Conservation (phyloP, 495 filamentous ascomycete species). For the Physcia stellaris region DNA sequence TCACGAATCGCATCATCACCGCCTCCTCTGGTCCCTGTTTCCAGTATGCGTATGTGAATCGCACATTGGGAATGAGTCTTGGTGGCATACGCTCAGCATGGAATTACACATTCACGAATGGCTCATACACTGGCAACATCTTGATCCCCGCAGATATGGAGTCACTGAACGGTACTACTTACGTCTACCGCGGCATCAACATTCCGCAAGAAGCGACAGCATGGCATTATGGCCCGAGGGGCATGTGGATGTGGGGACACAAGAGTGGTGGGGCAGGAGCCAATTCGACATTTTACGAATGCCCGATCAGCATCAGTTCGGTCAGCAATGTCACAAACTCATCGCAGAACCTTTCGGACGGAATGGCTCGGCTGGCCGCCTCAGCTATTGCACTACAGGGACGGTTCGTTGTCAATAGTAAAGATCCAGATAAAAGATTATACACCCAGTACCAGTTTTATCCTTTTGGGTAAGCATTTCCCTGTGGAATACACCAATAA, state of each 20-base stretch:
- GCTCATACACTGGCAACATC: slow-evolving; percentile 3
- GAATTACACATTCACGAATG: neutral
- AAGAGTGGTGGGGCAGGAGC: neutral
- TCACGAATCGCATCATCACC: slow-evolving; percentile 9
- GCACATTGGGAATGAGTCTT: neutral
- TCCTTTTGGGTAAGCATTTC: slow-evolving; percentile 7
- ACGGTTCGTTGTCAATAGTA: neutral
- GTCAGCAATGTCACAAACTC: slow-evolving; percentile 1
- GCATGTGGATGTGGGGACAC: slow-evolving; percentile 10
- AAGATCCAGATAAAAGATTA: neutral
- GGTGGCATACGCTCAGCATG: neutral
- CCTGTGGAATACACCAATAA: neutral
- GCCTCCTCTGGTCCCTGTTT: slow-evolving; percentile 8
- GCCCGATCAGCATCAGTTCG: slow-evolving; percentile 6
- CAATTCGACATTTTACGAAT: slow-evolving; percentile 4
- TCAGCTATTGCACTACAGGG: slow-evolving; percentile 11
- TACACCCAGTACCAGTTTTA: slow-evolving; percentile 11
- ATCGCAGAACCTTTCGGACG: slow-evolving; percentile 2
- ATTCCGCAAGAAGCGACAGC: neutral
- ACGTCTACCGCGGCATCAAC: slow-evolving; percentile 7
- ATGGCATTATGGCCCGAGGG: slow-evolving; percentile 5
- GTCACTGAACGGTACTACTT: slow-evolving; percentile 4
- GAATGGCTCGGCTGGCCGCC: slow-evolving; percentile 8
- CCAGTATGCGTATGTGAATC: neutral
- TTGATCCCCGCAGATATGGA: neutral